Evolutionary conservation across 371 early-diverging fungal species (phyloP).

Genomic region (Saksenaea oblongispora): DNA sequence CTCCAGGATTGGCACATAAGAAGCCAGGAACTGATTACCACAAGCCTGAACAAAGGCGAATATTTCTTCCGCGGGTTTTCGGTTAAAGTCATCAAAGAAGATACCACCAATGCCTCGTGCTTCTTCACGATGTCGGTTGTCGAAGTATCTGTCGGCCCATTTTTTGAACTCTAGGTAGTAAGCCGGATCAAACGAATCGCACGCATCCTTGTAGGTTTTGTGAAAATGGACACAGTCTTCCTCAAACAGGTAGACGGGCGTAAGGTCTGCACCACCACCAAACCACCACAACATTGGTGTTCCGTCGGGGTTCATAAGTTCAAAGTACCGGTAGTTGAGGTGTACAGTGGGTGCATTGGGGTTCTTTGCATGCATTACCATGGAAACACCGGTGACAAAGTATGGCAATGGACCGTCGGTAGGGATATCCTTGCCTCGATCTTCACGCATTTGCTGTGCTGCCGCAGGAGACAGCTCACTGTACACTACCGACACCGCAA

Average conservation of each 20-base stretch:
- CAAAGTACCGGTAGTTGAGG: slow-evolving; percentile 97
- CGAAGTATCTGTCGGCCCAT: slow-evolving; percentile 87
- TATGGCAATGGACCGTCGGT: slow-evolving; percentile 61
- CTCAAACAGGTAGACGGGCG: slow-evolving; percentile 77
- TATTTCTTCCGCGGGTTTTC: slow-evolving; percentile 63
- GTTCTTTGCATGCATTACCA: slow-evolving; percentile 95
- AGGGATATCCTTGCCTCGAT: slow-evolving; percentile 55
- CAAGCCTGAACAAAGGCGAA: slow-evolving; percentile 73
- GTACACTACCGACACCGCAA: slow-evolving; percentile 79
- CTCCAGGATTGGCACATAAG: slow-evolving; percentile 79
- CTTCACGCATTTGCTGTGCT: slow-evolving; percentile 79
- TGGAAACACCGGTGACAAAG: slow-evolving; percentile 90
- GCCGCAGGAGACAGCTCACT: slow-evolving; percentile 76
- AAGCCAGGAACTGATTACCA: slow-evolving; percentile 71
- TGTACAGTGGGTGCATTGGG: slow-evolving; percentile 96
- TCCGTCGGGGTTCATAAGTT: slow-evolving; percentile 68
- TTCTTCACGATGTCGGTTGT: slow-evolving; percentile 75
- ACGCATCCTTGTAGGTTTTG: slow-evolving; percentile 72
- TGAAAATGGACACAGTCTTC: slow-evolving; percentile 87
- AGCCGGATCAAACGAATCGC: slow-evolving; percentile 68
- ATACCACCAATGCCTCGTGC: slow-evolving; percentile 87
- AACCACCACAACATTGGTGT: slow-evolving; percentile 81
- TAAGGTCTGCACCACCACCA: slow-evolving; percentile 86
- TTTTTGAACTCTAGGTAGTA: slow-evolving; percentile 80
- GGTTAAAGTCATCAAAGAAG: slow-evolving; percentile 85